Conservation (phyloP, 2,329 filamentous ascomycete genomes). For the Aspergillus sp. region DNA sequence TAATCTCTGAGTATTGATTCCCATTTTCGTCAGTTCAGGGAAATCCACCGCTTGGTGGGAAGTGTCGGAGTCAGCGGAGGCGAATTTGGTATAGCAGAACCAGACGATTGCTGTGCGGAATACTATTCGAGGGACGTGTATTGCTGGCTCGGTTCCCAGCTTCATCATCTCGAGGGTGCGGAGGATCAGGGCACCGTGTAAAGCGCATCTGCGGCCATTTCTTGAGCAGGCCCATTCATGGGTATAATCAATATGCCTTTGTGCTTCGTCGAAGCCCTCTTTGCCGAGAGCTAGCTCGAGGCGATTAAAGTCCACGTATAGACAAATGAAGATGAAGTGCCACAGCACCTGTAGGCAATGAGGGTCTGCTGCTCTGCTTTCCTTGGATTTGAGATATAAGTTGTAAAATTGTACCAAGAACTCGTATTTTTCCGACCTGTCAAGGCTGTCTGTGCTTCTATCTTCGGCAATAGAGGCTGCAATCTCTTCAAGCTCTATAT, state of each 20-base stretch:
- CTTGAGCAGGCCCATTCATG: constrained; percentile 18
- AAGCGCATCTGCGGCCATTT: constrained; percentile 14
- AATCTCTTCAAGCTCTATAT: too few relatives aligned
- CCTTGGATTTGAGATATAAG: constrained; percentile 6
- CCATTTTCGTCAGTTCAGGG: too few relatives aligned
- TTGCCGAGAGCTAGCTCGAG: constrained; percentile 20
- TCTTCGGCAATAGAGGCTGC: too few relatives aligned
- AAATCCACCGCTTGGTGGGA: too few relatives aligned
- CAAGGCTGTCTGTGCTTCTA: not conserved
- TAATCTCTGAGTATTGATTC: too few relatives aligned
- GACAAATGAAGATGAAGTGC: constrained; percentile 21
- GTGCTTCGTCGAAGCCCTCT: constrained; percentile 15
- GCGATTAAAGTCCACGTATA: constrained; percentile 21
- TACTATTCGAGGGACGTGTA: constrained; percentile 19
- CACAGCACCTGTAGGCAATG: constrained; percentile 22
- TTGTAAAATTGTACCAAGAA: constrained; percentile 6
- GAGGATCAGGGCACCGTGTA: constrained; percentile 17
- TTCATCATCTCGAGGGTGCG: constrained; percentile 15
- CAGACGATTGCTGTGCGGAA: constrained; percentile 16
- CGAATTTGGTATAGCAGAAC: constrained; percentile 12
- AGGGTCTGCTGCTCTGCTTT: constrained; percentile 5
- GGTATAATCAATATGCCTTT: constrained; percentile 7
- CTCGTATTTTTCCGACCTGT: not conserved
- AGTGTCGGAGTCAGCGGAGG: too few relatives aligned
- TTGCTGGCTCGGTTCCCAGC: constrained; percentile 16